Evolutionary conservation across 2,329 filamentous ascomycete genomes (phyloP), one percentile per base, ranked within the genome.

Genomic region (Hypoxylon sp.): DNA sequence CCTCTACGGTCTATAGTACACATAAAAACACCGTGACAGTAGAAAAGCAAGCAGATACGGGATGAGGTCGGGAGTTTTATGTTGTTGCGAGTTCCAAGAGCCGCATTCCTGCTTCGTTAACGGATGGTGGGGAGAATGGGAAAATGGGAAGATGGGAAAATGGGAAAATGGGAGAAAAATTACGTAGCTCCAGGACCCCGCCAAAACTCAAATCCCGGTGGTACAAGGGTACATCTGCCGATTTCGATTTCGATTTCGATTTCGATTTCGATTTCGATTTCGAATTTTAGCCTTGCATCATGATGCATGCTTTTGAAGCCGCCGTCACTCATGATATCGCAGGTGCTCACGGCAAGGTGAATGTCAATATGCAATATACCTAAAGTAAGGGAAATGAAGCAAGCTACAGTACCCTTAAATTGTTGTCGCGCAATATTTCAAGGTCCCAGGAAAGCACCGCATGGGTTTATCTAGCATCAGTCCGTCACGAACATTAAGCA

Each of bases 41-140:
- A 48, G 37, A 15, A 7, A 41, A n/a, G 24, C 4, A 55, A 56
- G 28, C 19, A 19, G 13, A 15, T 4, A 43, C 11, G 10, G 20
- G 34, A 15, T 19, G 13, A 26, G 4, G 37, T 37, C 6, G 52
- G 46, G 10, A 30, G 28, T 43, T 30, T 56, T n/a, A 46, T 56
- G 59, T 65, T 15, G 63, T 65, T 59, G 63, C 58, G 51, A 65
- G 41, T 52, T 59, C 47, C 15, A 8, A 57, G 63, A 63, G 63
- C 59, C 59, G 63, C 63, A 66, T 66, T 53, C 19, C 47, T 47
- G 26, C 17, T 34, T 41, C 19, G n/a, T 41, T 15, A 6, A 15
- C 34, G 37, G 34, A 44, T 53, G 54, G 54, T 32, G 50, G 58
- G 62, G 54, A 43, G n/a, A n/a, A n/a, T n/a, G n/a, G n/a, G n/a